A percentile compares a stretch with the other conserved stretches of the same genome.
Conservation (phyloP, 768 basidiomycete genomes). For the Trametes villosa region DNA sequence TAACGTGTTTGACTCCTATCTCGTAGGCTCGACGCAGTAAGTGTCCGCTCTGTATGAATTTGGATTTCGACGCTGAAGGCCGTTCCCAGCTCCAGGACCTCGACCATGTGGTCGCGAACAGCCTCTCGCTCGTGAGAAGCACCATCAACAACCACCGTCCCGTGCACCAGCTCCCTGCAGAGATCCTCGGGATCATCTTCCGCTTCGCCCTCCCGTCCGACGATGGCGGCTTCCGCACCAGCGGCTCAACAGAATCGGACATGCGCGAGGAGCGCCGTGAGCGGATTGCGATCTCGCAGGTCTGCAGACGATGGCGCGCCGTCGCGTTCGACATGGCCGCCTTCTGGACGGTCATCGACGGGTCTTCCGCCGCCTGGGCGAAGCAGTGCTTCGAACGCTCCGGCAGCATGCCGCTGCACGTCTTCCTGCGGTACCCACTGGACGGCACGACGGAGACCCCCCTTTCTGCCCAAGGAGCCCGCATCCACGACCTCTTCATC, state of each 20-base stretch:
- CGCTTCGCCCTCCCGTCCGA: neutral
- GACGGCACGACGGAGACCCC: neutral
- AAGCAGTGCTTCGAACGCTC: slow-evolving; percentile 5
- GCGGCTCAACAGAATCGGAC: slow-evolving; percentile 2
- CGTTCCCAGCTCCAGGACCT: slow-evolving; percentile 1
- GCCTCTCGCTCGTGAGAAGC: slow-evolving; percentile 7
- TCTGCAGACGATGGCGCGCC: slow-evolving; percentile 18
- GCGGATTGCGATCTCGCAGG: slow-evolving; percentile 3
- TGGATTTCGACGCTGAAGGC: too few relatives aligned
- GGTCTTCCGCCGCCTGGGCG: neutral
- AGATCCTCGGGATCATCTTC: slow-evolving; percentile 21
- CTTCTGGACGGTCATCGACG: slow-evolving; percentile 18
- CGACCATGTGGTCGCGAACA: neutral
- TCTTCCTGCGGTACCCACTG: neutral
- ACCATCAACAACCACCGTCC: slow-evolving; percentile 10
- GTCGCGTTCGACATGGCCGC: slow-evolving; percentile 14
- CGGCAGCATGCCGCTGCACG: slow-evolving; percentile 15
- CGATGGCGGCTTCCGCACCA: slow-evolving; percentile 3
- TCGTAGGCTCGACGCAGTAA: too few relatives aligned
- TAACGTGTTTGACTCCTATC: too few relatives aligned
- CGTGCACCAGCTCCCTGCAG: slow-evolving; percentile 17
- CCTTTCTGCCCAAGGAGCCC: neutral
- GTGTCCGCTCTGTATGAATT: too few relatives aligned
- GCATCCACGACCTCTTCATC: slow-evolving; percentile 16
- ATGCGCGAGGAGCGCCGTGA: neutral